Evolutionary conservation across 2,329 filamentous ascomycete genomes (phyloP).

Genomic region (Pseudopyricularia cyperi): DNA sequence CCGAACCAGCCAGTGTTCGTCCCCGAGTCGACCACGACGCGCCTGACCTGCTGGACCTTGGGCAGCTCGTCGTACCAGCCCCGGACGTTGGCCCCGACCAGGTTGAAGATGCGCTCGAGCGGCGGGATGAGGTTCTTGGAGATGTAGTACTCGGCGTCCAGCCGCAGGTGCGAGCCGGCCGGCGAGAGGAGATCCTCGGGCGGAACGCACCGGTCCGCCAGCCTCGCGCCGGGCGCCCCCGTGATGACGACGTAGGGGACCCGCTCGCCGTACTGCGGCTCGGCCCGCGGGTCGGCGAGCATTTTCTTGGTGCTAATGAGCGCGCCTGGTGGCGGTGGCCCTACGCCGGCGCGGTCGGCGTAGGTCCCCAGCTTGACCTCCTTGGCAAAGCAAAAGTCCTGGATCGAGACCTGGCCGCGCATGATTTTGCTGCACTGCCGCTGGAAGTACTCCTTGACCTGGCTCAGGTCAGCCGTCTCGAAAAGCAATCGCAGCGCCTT

Average conservation of each 20-base stretch:
- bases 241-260: conserved; percentile 90
- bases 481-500: conserved; percentile 82
- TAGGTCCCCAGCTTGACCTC: conserved; percentile 89
- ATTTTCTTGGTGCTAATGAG: conserved; percentile 78
- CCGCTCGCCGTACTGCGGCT: conserved; percentile 90
- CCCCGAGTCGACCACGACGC: conserved; percentile 16
- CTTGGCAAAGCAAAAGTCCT: conserved; percentile 91
- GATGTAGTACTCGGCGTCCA: conserved; percentile 96
- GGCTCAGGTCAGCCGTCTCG: conserved; percentile 74
- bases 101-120: conserved; percentile 89
- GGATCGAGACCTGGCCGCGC: conserved; percentile 73
- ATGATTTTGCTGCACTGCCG: conserved; percentile 85
- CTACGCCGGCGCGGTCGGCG: conserved; percentile 47
- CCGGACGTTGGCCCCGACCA: conserved; percentile 75
- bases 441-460: conserved; percentile 85
- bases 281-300: conserved; percentile 71
- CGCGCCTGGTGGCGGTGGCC: conserved; percentile 71
- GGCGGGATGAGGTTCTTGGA: conserved; percentile 90
- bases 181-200: conserved; percentile 62
- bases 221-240: conserved; percentile 70
- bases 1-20: conserved; percentile 2
- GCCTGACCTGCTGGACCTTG: conserved; percentile 65
- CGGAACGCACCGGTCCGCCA: conserved; percentile 81
- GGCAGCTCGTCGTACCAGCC: conserved; percentile 97
- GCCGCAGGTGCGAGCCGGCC: conserved; percentile 58